Percentiles rank a stretch among this genome's conserved stretches.
These are phyloP conservation scores for Ogataea haglerorum DNA, from an alignment of 805 yeast genomes.

Conservation along the genomic window DNA sequence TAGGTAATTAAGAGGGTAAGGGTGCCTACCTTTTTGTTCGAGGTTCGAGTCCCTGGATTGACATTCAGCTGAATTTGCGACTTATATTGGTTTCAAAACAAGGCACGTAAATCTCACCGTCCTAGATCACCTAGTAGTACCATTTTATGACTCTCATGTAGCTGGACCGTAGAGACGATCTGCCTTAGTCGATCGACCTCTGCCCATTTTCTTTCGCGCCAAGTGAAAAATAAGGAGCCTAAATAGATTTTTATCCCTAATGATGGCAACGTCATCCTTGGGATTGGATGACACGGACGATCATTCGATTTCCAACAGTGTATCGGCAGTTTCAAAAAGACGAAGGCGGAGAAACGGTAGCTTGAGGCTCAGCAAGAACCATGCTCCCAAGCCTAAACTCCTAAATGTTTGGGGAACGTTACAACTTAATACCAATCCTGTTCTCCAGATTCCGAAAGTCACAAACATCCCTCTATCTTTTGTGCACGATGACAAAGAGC, in stretches of 20 bases:
- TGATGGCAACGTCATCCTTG: not conserved
- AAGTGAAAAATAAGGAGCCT: constrained; percentile 6
- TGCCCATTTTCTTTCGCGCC: constrained; percentile 11
- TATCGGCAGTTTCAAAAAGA: constrained; percentile 13
- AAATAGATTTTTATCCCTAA: not conserved
- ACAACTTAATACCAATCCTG: constrained; percentile 6
- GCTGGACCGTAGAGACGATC: constrained; percentile 7
- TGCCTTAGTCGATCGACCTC: constrained; percentile 7
- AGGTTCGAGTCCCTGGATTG: too few species aligned
- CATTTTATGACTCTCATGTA: not conserved
- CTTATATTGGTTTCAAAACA: not conserved
- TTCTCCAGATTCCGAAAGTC: not conserved
- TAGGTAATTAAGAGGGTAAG: constrained; percentile 7
- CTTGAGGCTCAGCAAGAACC: constrained; percentile 12
- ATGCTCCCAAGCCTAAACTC: constrained; percentile 5
- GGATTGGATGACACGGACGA: constrained; percentile 8
- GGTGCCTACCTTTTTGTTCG: too few species aligned
- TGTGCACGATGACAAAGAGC: constrained; percentile 1
- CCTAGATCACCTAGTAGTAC: not conserved
- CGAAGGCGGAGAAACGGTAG: constrained; percentile 19
- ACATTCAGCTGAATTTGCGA: too few species aligned
- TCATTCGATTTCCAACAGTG: constrained; percentile 15
- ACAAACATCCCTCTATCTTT: constrained; percentile 6
- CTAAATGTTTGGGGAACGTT: constrained; percentile 14
- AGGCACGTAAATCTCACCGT: not conserved